Conservation (phyloP, 2,329 filamentous ascomycete species). For the Neurospora sp. region DNA sequence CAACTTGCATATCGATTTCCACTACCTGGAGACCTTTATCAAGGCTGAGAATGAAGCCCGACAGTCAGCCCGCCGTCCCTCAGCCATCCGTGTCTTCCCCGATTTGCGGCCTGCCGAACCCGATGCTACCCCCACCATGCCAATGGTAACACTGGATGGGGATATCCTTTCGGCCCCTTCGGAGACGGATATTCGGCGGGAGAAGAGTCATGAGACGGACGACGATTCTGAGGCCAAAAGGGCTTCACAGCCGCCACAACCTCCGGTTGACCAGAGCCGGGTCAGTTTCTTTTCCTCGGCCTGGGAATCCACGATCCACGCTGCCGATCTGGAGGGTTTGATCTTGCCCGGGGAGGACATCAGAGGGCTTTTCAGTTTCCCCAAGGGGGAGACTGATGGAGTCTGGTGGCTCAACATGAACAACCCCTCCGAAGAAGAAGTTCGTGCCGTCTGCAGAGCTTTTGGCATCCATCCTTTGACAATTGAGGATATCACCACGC, state of each 20-base stretch:
- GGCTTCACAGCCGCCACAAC: conserved; percentile 19
- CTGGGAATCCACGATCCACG: conserved; percentile 86
- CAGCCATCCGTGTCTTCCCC: conserved; percentile 44
- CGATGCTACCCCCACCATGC: conserved; percentile 19
- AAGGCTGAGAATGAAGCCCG: conserved; percentile 44
- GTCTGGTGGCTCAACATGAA: conserved; percentile 99
- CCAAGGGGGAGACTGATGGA: conserved; percentile 56
- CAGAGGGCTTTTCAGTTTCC: conserved; percentile 69
- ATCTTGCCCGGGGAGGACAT: conserved; percentile 85
- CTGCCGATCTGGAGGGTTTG: conserved; percentile 76
- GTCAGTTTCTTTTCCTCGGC: conserved; percentile 98
- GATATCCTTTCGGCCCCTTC: conserved; percentile 47
- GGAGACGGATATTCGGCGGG: conserved; percentile 32
- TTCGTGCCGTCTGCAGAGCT: conserved; percentile 79
- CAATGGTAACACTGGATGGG: conserved; percentile 31
- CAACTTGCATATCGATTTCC: conserved; percentile 80
- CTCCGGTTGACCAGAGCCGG: conserved; percentile 55
- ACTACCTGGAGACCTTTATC: conserved; percentile 88
- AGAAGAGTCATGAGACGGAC: conserved; percentile 47
- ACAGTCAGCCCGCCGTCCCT: conserved; percentile 37
- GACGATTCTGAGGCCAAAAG: conserved; percentile 27
- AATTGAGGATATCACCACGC: conserved; percentile 88
- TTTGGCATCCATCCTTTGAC: conserved; percentile 95
- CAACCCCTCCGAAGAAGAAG: conserved; percentile 80
- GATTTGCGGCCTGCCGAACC: conserved; percentile 41